Evolutionary conservation across 2,329 filamentous ascomycete species (phyloP), one percentile per base, ranked within the genome.

Genomic region (Teratosphaeria pseudoeucalypti): DNA sequence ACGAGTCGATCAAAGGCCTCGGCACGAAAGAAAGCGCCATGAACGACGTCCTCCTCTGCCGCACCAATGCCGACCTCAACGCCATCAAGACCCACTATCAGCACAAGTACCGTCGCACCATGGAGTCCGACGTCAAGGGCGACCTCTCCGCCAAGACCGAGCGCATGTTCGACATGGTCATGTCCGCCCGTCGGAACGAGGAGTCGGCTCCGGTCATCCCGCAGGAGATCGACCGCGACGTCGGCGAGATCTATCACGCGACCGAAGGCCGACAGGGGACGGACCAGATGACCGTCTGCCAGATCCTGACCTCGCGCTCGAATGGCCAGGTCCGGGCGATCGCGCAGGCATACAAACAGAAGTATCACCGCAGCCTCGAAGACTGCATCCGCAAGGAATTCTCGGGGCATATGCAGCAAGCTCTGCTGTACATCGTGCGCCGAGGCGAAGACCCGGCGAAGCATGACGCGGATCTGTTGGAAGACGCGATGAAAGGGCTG

Each of bases 101-200:
- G 53, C 81, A 81, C 16, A 83, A 81, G 0, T 91, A 86, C 77
- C 78, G 79, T 43, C 81, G 81, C 23, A 79, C 81, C 16, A 81
- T 97, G 0, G 87, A 92, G 67, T 76, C 79, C 12, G 88, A 88
- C 58, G 83, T 97, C 63, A 85, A 84, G 64, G 83, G 81, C 23
- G 92, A 97, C 66, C 78, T 97, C 23, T 92, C 88, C 65, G 83
- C 89, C 73, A 94, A 94, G 76, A 96, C 92, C 0, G 86, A 92
- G 72, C 79, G 85, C 23, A 85, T 96, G 67, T 97, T 96, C 76
- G 77, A 88, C 72, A 88, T 94, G 74, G 86, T 96, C 27, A 78
- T 95, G 49, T 80, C 84, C 34, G 90, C 86, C 2, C 84, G 81
- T 56, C 83, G 91, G 47, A 83, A 85, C 43, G 91, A 96, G 71